Conservation (phyloP, 2,329 filamentous ascomycete species). For the Fusarium humuli region DNA sequence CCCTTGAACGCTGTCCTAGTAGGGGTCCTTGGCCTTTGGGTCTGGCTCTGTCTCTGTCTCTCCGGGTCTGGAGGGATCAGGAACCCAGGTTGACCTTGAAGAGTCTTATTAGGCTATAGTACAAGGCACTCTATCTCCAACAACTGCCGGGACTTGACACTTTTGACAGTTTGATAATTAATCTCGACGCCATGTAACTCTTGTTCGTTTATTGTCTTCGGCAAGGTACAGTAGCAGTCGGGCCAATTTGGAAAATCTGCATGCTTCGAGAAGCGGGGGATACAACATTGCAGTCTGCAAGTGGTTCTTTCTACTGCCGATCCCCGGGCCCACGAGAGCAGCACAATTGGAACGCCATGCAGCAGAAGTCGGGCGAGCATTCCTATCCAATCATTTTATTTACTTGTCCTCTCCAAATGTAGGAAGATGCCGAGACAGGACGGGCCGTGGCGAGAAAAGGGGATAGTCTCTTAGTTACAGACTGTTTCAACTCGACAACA, state of each 20-base stretch:
- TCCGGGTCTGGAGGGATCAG: conserved; percentile 7
- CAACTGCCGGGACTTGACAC: conserved; percentile 28
- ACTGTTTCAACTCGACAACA: background rate
- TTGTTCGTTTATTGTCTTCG: background rate
- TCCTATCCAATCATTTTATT: conserved; percentile 21
- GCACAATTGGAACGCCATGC: conserved; percentile 34
- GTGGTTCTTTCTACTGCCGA: conserved; percentile 31
- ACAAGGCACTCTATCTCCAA: conserved; percentile 3
- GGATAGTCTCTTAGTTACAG: background rate
- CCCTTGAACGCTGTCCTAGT: conserved; percentile 30
- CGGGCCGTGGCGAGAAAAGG: conserved; percentile 30
- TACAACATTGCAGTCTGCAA: background rate
- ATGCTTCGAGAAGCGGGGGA: conserved; percentile 43
- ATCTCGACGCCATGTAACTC: background rate
- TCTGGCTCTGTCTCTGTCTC: background rate
- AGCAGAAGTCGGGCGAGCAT: conserved; percentile 9
- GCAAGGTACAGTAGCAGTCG: background rate
- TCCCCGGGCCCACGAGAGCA: conserved; percentile 7
- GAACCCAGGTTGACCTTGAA: conserved; percentile 18
- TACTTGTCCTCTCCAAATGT: conserved; percentile 5
- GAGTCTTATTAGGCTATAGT: conserved; percentile 17
- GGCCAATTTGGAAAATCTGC: conserved; percentile 1
- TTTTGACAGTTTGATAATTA: conserved; percentile 1
- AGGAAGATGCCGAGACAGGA: conserved; percentile 37
- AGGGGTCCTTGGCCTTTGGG: conserved; percentile 10